phyloP scores from a whole-genome alignment of 495 filamentous ascomycete species.

The Aspergillus wentii region DNA sequence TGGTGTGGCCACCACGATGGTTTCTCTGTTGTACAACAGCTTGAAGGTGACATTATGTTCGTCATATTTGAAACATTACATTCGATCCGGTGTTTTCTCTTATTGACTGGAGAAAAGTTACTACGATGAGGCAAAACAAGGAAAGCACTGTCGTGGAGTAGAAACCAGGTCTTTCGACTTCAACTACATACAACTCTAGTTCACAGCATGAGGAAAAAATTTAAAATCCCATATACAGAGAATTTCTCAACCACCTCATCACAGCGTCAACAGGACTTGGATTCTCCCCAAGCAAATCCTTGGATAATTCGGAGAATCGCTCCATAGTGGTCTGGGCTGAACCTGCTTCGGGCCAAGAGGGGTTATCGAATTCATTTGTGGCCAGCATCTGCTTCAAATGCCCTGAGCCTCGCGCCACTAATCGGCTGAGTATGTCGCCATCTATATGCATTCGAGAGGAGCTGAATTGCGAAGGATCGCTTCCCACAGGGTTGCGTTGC shows the following conservation, averaged over 20 bases:
- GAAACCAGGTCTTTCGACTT: too few species aligned
- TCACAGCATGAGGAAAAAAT: too few species aligned
- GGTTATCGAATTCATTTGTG: slow-evolving; percentile 12
- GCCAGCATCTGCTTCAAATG: slow-evolving; percentile 35
- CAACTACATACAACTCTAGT: too few species aligned
- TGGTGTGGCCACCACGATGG: too few species aligned
- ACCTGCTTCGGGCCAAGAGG: slow-evolving; percentile 6
- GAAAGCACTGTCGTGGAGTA: too few species aligned
- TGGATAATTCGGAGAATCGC: slow-evolving; percentile 22
- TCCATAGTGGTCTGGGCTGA: slow-evolving; percentile 12
- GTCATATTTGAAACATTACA: too few species aligned
- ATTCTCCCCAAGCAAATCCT: slow-evolving; percentile 18
- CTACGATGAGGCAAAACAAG: too few species aligned
- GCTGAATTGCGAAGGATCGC: slow-evolving; percentile 26
- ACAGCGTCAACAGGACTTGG: slow-evolving; percentile 17
- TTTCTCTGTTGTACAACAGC: too few species aligned
- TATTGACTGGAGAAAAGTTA: too few species aligned
- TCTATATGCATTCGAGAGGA: slow-evolving; percentile 58
- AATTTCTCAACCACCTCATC: slow-evolving; percentile 26
- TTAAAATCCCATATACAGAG: slow-evolving; percentile 21
- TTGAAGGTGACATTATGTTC: too few species aligned
- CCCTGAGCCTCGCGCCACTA: slow-evolving; percentile 44
- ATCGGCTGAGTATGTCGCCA: slow-evolving; percentile 56
- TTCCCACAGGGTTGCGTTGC: slow-evolving; percentile 19
- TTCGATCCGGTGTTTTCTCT: background rate